A percentile compares a stretch with the other conserved stretches of the same genome.
Evolutionary conservation across 2,329 filamentous ascomycete species (phyloP).

Genomic region (Setomelanomma holmii): DNA sequence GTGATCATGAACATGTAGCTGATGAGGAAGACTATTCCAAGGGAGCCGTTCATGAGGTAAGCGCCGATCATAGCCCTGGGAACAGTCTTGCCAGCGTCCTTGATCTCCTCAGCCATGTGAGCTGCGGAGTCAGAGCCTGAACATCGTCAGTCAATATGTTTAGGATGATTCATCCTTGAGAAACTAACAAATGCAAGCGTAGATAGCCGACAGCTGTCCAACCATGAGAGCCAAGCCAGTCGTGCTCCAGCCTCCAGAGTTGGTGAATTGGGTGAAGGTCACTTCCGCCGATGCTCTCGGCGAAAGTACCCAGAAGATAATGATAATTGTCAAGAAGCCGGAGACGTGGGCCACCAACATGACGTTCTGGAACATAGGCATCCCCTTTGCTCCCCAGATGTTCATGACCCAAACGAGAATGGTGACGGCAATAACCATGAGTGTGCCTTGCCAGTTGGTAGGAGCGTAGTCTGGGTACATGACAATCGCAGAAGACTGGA

Average conservation of each 20-base stretch:
- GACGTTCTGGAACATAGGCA: slow-evolving; percentile 46
- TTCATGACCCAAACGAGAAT: slow-evolving; percentile 54
- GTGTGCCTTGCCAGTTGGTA: slow-evolving; percentile 57
- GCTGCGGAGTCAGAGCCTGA: slow-evolving; percentile 51
- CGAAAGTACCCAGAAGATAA: slow-evolving; percentile 48
- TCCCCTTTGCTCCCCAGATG: slow-evolving; percentile 36
- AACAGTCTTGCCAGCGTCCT: slow-evolving; percentile 50
- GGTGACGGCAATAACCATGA: slow-evolving; percentile 57
- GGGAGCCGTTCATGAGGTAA: slow-evolving; percentile 48
- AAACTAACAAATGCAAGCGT: slow-evolving; percentile 42
- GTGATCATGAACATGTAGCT: slow-evolving; percentile 45
- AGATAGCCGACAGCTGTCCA: slow-evolving; percentile 50
- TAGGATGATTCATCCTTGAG: not conserved
- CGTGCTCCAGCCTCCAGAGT: slow-evolving; percentile 49
- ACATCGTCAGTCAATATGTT: slow-evolving; percentile 12
- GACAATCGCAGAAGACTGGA: slow-evolving; percentile 53
- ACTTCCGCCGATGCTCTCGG: slow-evolving; percentile 35
- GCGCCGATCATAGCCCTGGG: slow-evolving; percentile 52
- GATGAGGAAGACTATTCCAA: slow-evolving; percentile 46
- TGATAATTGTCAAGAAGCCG: slow-evolving; percentile 54
- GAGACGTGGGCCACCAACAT: slow-evolving; percentile 52
- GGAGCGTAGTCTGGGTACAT: slow-evolving; percentile 53
- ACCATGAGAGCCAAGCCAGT: slow-evolving; percentile 50
- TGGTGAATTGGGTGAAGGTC: slow-evolving; percentile 45
- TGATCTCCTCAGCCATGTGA: slow-evolving; percentile 55